Conservation (phyloP, 2,329 filamentous ascomycete species). For the Stachybotrys echinatus region DNA sequence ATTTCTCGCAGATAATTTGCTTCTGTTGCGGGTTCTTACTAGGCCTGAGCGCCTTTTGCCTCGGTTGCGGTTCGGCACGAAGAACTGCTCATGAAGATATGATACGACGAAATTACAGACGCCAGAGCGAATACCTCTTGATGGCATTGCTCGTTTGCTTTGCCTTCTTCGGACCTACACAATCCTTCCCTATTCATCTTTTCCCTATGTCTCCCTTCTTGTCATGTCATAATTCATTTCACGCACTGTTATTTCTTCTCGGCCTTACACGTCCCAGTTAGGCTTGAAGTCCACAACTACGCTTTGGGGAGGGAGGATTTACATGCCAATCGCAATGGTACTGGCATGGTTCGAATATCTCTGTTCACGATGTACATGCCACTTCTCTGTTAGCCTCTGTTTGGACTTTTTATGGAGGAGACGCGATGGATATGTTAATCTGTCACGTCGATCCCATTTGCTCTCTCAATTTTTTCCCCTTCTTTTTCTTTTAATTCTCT, state of each 20-base stretch:
- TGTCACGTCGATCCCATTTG: neutral
- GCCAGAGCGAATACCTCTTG: conserved; percentile 15
- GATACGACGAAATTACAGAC: conserved; percentile 16
- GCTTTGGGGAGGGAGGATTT: too few species aligned
- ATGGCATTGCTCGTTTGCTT: too few species aligned
- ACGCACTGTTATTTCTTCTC: neutral
- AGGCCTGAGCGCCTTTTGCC: conserved; percentile 5
- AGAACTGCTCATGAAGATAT: conserved; percentile 20
- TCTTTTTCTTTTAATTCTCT: neutral
- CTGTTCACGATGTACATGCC: neutral
- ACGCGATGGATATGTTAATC: neutral
- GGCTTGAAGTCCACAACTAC: too few species aligned
- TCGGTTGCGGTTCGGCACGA: conserved; percentile 9
- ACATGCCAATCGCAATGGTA: too few species aligned
- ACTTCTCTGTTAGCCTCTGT: too few species aligned
- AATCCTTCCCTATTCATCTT: neutral
- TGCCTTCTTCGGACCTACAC: neutral
- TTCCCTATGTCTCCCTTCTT: neutral
- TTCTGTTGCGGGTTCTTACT: too few species aligned
- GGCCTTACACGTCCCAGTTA: too few species aligned
- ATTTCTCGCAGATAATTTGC: too few species aligned
- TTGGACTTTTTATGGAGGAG: neutral
- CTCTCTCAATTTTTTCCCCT: neutral
- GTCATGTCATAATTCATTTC: too few species aligned
- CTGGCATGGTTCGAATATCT: neutral